A percentile compares a stretch with the other conserved stretches of the same genome.
Conservation (phyloP, 177 flowering plant species). For the Vitis hybrid region DNA sequence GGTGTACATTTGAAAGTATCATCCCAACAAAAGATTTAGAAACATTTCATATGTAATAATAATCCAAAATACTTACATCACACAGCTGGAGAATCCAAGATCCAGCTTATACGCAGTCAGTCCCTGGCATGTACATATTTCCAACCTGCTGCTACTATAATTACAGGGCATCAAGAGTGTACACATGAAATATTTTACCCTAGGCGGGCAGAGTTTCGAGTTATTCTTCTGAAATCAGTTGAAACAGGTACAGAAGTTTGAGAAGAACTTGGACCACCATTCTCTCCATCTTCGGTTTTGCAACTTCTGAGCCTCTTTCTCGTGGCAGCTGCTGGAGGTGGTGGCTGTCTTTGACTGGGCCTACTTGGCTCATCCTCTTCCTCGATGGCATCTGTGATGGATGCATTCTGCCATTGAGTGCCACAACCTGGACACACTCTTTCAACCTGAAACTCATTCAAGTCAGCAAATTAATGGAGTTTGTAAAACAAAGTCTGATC, state of each 20-base stretch:
- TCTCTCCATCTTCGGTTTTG: constrained; percentile 15
- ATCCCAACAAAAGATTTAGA: no score
- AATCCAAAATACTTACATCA: no score
- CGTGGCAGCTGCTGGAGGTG: constrained; percentile 21
- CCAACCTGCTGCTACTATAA: no score
- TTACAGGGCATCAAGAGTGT: no score
- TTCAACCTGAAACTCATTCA: constrained; percentile 39
- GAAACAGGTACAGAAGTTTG: constrained; percentile 4
- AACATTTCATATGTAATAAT: no score
- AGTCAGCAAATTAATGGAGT: not conserved
- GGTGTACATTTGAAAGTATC: no score
- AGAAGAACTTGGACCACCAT: constrained; percentile 7
- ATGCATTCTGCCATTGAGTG: constrained; percentile 41
- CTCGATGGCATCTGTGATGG: constrained; percentile 44
- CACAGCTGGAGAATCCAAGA: no score
- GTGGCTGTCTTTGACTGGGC: constrained; percentile 26
- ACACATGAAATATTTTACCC: constrained; percentile 1
- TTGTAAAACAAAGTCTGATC: not conserved
- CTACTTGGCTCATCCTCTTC: constrained; percentile 29
- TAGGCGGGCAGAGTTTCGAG: constrained; percentile 23
- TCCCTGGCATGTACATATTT: no score
- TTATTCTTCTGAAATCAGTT: constrained; percentile 18
- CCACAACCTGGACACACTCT: constrained; percentile 72
- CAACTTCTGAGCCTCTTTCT: constrained; percentile 42
- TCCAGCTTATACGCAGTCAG: no score